Evolutionary conservation across 1,139 yeast species (phyloP), one percentile per base, ranked within the genome.

Genomic region (Keqinozyma sinolaborantium): DNA sequence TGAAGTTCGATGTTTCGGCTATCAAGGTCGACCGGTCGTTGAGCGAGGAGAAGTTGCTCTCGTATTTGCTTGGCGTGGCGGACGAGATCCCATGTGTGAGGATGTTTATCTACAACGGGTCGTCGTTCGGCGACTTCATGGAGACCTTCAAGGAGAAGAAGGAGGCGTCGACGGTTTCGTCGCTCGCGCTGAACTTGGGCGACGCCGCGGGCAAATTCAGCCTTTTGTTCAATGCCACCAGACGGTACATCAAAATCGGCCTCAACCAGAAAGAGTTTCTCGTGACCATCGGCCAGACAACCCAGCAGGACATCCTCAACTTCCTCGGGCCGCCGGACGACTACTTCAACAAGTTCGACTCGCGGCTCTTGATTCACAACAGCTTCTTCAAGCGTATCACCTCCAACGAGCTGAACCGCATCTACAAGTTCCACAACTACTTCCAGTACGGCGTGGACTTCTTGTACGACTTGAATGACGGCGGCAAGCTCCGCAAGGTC

Each of bases 321-420:
- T 45, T 58, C 1, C 51, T 77, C 16, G 83, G 83, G 0, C 77
- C 80, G 1, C 83, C 84, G 0, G 76, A 74, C 32, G 80, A 72
- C 33, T 63, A 59, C 7, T 66, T 74, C 39, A 56, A 64, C 37
- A 75, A 74, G 42, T 65, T 66, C 31, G 78, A 72, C 38, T 64
- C 70, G 1, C 54, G 71, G 29, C 51, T 64, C 5, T 48, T 54
- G 28, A 71, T 70, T 21, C 79, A 71, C 47, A 60, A 54, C 25
- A 59, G 56, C 28, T 41, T 56, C 16, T 33, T 43, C 15, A 42
- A 47, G 21, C 21, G 23, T 7, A 24, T 26, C 14, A 30, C 27
- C 11, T 28, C 16, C 5, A 24, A 20, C 28, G 28, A 26, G 14
- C 20, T 25, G 20, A 32, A 29, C 23, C 33, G 32, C 30, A 39